Evolutionary conservation across 164 flowering plant species (phyloP).

Genomic region (Vitis amurensis): DNA sequence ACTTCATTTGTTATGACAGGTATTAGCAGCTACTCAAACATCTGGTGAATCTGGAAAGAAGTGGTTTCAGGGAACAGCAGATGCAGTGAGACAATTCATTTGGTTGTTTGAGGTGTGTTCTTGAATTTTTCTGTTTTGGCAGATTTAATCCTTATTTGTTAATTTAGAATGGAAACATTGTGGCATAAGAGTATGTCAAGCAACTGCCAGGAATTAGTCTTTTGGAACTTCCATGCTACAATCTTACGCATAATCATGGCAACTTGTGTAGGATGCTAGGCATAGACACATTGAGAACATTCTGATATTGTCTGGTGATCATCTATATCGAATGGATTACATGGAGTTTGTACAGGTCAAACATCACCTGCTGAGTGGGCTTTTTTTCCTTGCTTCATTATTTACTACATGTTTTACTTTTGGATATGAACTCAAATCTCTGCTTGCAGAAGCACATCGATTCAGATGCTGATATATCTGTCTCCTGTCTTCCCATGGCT

Average conservation of each 20-base stretch:
- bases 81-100: slow-evolving; percentile 78
- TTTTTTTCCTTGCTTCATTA: not conserved
- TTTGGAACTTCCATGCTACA: too few species aligned
- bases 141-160: too few species aligned
- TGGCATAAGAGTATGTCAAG: too few species aligned
- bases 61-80: slow-evolving; percentile 95
- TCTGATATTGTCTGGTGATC: slow-evolving; percentile 86
- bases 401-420: not conserved
- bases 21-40: slow-evolving; percentile 92
- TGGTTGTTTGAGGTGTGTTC: slow-evolving; percentile 85
- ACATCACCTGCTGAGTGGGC: not conserved
- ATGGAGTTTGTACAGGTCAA: slow-evolving; percentile 87
- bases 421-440: not conserved
- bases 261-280: slow-evolving; percentile 75
- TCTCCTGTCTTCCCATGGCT: not conserved
- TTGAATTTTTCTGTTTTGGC: not conserved
- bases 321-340: slow-evolving; percentile 94
- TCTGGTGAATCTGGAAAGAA: slow-evolving; percentile 86
- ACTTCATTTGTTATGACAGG: slow-evolving; percentile 38
- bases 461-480: not conserved
- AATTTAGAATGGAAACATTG: too few species aligned
- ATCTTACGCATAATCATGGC: too few species aligned
- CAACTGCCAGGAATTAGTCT: too few species aligned
- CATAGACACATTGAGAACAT: slow-evolving; percentile 74
- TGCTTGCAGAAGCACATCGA: not conserved